Evolutionary conservation across 176 grass and related monocot species (phyloP).

Genomic region (Lolium multiflorum): DNA sequence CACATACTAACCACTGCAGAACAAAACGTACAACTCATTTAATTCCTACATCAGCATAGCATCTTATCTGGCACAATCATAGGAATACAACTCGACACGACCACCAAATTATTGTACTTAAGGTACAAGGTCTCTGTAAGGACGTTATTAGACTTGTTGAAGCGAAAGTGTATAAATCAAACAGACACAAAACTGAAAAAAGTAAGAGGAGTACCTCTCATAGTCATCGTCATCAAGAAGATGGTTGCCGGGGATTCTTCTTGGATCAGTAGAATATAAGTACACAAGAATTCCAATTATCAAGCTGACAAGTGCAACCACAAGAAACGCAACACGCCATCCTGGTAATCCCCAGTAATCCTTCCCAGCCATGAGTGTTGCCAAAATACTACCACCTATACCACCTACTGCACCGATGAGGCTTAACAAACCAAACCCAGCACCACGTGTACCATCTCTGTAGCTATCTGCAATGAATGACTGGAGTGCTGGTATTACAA

Average conservation of each 20-base stretch:
- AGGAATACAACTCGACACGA: background rate
- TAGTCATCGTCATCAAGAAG: constrained; percentile 58
- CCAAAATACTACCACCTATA: constrained; percentile 82
- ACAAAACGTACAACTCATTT: background rate
- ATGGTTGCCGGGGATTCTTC: constrained; percentile 56
- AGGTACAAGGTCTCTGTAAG: background rate
- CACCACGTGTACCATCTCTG: constrained; percentile 73
- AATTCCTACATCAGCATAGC: background rate
- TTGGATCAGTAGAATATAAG: constrained; percentile 83
- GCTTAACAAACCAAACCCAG: constrained; percentile 86
- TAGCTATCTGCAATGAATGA: constrained; percentile 98
- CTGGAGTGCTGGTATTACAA: constrained; percentile 92
- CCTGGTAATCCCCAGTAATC: constrained; percentile 78
- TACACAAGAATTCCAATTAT: constrained; percentile 81
- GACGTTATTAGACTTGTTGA: background rate
- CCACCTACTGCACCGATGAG: constrained; percentile 79
- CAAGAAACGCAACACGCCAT: constrained; percentile 90
- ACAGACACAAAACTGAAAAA: background rate
- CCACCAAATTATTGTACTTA: background rate
- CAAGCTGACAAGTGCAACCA: constrained; percentile 80
- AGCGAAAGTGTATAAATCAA: background rate
- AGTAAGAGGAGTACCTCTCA: constrained; percentile 61
- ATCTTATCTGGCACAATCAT: constrained; percentile 2
- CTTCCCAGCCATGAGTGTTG: constrained; percentile 88
- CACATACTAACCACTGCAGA: background rate